Base-by-base conservation (phyloP, 2,329 filamentous ascomycete genomes). In the Penicillium occitanis region DNA sequence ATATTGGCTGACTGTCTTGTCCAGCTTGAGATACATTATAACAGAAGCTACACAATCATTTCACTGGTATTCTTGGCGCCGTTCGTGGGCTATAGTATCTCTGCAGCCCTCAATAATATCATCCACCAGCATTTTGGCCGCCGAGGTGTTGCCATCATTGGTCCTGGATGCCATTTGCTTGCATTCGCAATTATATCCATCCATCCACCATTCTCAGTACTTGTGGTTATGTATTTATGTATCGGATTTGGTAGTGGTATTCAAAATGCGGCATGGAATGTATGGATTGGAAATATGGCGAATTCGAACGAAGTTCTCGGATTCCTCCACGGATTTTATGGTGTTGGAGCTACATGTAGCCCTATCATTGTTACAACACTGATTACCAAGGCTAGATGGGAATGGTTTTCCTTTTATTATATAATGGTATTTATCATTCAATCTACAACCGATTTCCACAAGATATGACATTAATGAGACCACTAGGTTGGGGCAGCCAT, bases 331-430 rank as follows among this genome's bases (percentile, higher is more conserved):
- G 89, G 85, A 0, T 85, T 85, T 35, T 93, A 91, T 71, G 90
- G 90, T 1, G 71, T 90, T 0, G 90, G 90, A 1, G 90, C 88
- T 1, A 88, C 88, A 0, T 80, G 92, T n/a, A 82, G 84, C 1
- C 91, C 91, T 0, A 76, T 93, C 2, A 83, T 92, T 68, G 90
- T 90, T 5, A 92, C 91, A 0, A 83, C 85, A 3, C 88, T 93
- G 85, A 85, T 93, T 42, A 87, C 88, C 0, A 88, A 87, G 71
- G 85, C 78, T 0, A 71, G 79, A 2, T 75, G 88, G 61, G 79
- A 80, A 0, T 94, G 91, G 91, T 92, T 89, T 71, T 80, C 81
- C 2, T 93, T 90, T 76, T 93, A 91, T 77, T 92, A 92, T 73
- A 76, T 92, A 64, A 90, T 92, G 87, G 83, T 90, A 62, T 28